Evolutionary conservation across 192 early-diverging fungal species (phyloP).

Genomic region (Fimicolochytrium jonesii): DNA sequence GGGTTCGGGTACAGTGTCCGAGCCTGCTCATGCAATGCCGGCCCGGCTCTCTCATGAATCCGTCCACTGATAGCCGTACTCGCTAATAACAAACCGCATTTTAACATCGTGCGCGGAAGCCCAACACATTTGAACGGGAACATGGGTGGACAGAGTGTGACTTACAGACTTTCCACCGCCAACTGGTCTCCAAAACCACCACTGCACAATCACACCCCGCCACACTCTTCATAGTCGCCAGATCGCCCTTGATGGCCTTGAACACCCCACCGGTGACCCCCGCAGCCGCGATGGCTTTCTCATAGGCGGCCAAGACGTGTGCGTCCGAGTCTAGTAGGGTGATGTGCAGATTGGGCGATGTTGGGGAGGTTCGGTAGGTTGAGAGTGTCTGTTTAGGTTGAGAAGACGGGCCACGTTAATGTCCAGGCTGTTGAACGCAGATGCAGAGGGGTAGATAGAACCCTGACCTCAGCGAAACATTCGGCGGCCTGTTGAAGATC

Average conservation of each 20-base stretch:
- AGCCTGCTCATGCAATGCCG: background rate
- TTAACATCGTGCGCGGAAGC: too few relatives aligned
- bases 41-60: conserved; percentile 10
- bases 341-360: too few relatives aligned
- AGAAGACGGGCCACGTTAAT: background rate
- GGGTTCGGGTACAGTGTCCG: background rate
- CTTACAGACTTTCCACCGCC: conserved; percentile 25
- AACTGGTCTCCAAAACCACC: conserved; percentile 17
- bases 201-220: background rate
- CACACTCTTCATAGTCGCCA: background rate
- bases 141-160: background rate
- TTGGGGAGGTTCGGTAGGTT: too few relatives aligned
- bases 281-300: too few relatives aligned
- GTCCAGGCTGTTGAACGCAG: too few relatives aligned
- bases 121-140: too few relatives aligned
- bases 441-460: too few relatives aligned
- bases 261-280: too few relatives aligned
- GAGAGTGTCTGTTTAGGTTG: too few relatives aligned
- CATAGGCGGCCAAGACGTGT: too few relatives aligned
- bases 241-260: background rate
- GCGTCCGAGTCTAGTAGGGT: too few relatives aligned
- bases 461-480: background rate
- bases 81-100: too few relatives aligned
- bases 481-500: background rate
- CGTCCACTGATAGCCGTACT: conserved; percentile 5